Conservation (phyloP, 176 grass and related monocot species). For the Musa beccarii region DNA sequence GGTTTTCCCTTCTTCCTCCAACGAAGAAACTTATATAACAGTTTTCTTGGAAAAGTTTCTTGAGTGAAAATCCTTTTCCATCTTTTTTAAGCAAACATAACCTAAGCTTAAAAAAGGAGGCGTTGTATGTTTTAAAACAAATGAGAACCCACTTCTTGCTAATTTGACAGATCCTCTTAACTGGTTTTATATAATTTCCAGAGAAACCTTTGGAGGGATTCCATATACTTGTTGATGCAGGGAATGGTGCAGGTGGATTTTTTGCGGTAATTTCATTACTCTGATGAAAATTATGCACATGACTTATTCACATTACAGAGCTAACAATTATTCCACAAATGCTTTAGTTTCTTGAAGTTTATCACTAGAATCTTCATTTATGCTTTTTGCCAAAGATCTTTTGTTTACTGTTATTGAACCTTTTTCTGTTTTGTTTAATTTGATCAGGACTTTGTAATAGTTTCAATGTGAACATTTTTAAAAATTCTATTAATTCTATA, state of each 20-base stretch:
- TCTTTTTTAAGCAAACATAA: background rate
- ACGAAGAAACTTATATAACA: background rate
- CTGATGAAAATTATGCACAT: background rate
- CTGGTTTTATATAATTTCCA: slow-evolving; percentile 29
- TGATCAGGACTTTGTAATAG: too few species aligned
- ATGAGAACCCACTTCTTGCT: background rate
- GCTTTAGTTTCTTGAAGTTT: too few species aligned
- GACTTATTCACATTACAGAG: too few species aligned
- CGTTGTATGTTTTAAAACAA: background rate
- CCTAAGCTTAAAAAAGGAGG: too few species aligned
- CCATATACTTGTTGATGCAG: slow-evolving; percentile 89
- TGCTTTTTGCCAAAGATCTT: background rate
- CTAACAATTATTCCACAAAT: too few species aligned
- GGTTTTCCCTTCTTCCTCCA: background rate
- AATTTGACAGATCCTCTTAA: slow-evolving; percentile 1
- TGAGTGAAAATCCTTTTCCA: background rate
- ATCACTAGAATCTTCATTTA: too few species aligned
- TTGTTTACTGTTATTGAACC: too few species aligned
- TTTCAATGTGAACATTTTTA: too few species aligned
- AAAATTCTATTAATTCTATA: too few species aligned
- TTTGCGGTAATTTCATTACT: slow-evolving; percentile 66
- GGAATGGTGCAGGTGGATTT: slow-evolving; percentile 92
- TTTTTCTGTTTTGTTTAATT: too few species aligned
- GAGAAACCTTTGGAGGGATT: slow-evolving; percentile 84
- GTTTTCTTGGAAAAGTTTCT: background rate